Conservation (phyloP, 768 basidiomycete species). For the Thelephora ganbajun region DNA sequence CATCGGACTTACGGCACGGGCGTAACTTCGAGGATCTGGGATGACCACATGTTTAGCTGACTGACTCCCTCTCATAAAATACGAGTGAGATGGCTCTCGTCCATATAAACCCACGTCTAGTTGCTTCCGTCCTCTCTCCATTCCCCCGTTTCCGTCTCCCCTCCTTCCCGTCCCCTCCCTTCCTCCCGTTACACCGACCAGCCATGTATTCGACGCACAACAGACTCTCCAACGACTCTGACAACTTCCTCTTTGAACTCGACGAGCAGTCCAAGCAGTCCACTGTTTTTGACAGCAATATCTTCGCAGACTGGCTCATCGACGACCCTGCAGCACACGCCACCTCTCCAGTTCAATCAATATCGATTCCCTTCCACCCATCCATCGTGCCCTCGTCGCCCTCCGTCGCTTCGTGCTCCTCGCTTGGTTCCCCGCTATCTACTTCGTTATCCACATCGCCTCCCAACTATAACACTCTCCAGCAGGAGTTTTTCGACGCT, state of each 20-base stretch:
- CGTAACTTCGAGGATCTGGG: not conserved
- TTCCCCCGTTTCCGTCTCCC: slow-evolving; percentile 9
- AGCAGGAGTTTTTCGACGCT: slow-evolving; percentile 12
- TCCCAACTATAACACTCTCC: slow-evolving; percentile 39
- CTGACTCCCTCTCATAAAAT: slow-evolving; percentile 12
- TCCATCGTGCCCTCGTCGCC: slow-evolving; percentile 29
- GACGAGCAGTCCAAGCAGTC: slow-evolving; percentile 26
- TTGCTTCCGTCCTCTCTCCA: slow-evolving; percentile 11
- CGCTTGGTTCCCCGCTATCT: slow-evolving; percentile 13
- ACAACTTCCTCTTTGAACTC: slow-evolving; percentile 49
- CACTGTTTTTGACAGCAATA: slow-evolving; percentile 22
- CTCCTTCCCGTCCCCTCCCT: slow-evolving; percentile 17
- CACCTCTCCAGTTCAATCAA: slow-evolving; percentile 40
- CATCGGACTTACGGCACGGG: not conserved
- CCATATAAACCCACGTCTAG: slow-evolving; percentile 22
- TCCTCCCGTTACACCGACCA: slow-evolving; percentile 6
- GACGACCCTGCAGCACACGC: slow-evolving; percentile 32
- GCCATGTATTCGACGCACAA: not conserved
- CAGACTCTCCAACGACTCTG: slow-evolving; percentile 21
- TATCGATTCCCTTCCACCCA: slow-evolving; percentile 36
- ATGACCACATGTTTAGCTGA: slow-evolving; percentile 9
- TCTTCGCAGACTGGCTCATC: slow-evolving; percentile 44
- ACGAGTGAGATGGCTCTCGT: slow-evolving; percentile 5
- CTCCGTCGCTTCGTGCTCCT: slow-evolving; percentile 29
- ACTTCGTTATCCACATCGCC: slow-evolving; percentile 30